These are phyloP conservation scores for Psilocybe tampanensis DNA, from an alignment of 768 basidiomycete species.

Conservation along the genomic window DNA sequence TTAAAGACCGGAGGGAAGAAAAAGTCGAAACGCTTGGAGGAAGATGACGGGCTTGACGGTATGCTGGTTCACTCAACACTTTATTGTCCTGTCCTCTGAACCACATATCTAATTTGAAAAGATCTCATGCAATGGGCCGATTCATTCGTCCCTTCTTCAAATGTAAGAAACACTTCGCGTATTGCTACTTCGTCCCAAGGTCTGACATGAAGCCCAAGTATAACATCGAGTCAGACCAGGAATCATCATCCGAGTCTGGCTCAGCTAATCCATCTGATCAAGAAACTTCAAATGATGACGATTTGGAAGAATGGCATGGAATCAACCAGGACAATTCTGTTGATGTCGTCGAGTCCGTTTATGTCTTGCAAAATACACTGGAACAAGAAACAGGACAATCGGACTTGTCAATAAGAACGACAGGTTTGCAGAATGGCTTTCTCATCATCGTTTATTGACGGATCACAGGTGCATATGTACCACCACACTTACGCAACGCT, in stretches of 20 bases:
- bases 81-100: background rate
- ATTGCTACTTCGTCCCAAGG: background rate
- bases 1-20: slow-evolving; percentile 44
- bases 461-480: slow-evolving; percentile 63
- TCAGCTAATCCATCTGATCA: slow-evolving; percentile 14
- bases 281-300: slow-evolving; percentile 18
- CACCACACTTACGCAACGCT: slow-evolving; percentile 70
- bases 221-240: slow-evolving; percentile 19
- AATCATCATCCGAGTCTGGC: slow-evolving; percentile 8
- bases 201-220: background rate
- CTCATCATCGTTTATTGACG: slow-evolving; percentile 1
- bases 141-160: slow-evolving; percentile 28
- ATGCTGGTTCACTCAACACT: slow-evolving; percentile 17
- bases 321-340: slow-evolving; percentile 24
- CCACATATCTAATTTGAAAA: slow-evolving; percentile 21
- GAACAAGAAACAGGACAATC: background rate
- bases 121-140: slow-evolving; percentile 59
- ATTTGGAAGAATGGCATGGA: slow-evolving; percentile 38
- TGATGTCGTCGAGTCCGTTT: slow-evolving; percentile 10
- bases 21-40: slow-evolving; percentile 48
- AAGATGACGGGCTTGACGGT: slow-evolving; percentile 89
- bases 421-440: slow-evolving; percentile 10
- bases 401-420: slow-evolving; percentile 2
- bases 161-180: slow-evolving; percentile 7
- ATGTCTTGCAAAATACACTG: too few species aligned